A percentile compares a stretch with the other conserved stretches of the same genome.
These are phyloP conservation scores for Botryotinia convoluta DNA, from an alignment of 2,329 filamentous ascomycete genomes.

Conservation along the genomic window DNA sequence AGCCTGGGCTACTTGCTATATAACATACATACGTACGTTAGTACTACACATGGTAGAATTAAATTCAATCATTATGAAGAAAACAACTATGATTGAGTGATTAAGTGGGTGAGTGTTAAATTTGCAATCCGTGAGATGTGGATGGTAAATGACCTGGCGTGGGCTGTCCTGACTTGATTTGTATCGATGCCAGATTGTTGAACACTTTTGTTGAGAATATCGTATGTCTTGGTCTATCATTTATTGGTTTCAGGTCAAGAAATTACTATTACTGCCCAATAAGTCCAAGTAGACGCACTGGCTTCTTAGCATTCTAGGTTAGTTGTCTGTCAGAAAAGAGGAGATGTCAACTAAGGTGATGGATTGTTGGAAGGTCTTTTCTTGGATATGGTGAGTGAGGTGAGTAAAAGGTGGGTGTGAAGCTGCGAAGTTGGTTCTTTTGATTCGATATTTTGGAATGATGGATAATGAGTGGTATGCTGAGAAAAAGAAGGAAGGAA, in stretches of 20 bases:
- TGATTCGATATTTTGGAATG: no score
- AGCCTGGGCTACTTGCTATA: background rate
- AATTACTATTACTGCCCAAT: background rate
- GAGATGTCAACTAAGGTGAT: background rate
- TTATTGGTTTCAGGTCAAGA: background rate
- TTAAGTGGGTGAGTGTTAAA: background rate
- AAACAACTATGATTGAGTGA: background rate
- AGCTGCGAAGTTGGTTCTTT: background rate
- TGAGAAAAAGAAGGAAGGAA: no score
- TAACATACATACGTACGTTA: constrained; percentile 11
- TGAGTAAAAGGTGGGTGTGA: background rate
- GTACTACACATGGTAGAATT: constrained; percentile 12
- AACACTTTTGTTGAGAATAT: background rate
- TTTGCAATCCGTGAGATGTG: background rate
- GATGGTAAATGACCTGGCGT: background rate
- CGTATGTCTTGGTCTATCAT: background rate
- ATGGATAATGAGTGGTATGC: no score
- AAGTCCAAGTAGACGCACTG: background rate
- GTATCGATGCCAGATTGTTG: background rate
- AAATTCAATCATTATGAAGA: constrained; percentile 11
- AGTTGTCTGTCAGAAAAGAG: background rate
- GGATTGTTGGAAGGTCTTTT: accelerated
- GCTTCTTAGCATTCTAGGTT: background rate
- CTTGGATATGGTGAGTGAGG: accelerated
- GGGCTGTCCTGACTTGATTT: background rate